phyloP scores from a whole-genome alignment of 495 filamentous ascomycete genomes.

The Oleoguttula mirabilis region DNA sequence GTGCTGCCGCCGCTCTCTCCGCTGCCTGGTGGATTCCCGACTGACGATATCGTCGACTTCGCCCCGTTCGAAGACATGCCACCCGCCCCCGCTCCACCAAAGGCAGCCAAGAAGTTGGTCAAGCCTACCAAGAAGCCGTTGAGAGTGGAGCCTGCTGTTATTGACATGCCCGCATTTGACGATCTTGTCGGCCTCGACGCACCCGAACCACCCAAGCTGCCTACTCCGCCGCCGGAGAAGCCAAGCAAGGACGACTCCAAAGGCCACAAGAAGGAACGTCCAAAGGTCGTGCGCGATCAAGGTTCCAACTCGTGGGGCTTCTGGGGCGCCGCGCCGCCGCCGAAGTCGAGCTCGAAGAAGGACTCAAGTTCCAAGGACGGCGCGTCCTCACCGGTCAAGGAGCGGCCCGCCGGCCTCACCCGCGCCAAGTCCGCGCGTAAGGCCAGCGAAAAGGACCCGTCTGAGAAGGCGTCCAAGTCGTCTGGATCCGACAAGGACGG shows the following conservation, averaged over 20 bases:
- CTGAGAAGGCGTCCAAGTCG: constrained; percentile 40
- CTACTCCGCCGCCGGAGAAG: constrained; percentile 44
- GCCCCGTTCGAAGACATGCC: too few relatives aligned
- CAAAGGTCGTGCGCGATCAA: constrained; percentile 40
- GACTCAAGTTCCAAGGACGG: constrained; percentile 27
- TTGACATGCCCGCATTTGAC: constrained; percentile 4
- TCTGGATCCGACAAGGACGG: constrained; percentile 44
- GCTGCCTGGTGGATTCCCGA: constrained; percentile 31
- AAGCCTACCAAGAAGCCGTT: too few relatives aligned
- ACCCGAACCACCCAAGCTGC: constrained; percentile 24
- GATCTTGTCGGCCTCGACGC: constrained; percentile 12
- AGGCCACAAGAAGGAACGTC: constrained; percentile 46
- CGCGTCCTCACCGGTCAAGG: constrained; percentile 17
- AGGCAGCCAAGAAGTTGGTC: too few relatives aligned
- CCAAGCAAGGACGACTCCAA: constrained; percentile 29
- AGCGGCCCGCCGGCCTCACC: constrained; percentile 10
- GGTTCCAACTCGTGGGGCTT: constrained; percentile 45
- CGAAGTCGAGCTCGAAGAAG: constrained; percentile 36
- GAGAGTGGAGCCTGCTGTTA: too few relatives aligned
- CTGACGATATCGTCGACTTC: constrained; percentile 26
- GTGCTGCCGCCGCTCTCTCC: constrained; percentile 21
- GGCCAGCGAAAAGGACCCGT: constrained; percentile 38
- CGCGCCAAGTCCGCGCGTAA: constrained; percentile 44
- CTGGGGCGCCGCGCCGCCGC: constrained; percentile 39
- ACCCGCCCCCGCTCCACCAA: too few relatives aligned